Conservation (phyloP, 352 stramenopile species). For the Phytophthora pisi region DNA sequence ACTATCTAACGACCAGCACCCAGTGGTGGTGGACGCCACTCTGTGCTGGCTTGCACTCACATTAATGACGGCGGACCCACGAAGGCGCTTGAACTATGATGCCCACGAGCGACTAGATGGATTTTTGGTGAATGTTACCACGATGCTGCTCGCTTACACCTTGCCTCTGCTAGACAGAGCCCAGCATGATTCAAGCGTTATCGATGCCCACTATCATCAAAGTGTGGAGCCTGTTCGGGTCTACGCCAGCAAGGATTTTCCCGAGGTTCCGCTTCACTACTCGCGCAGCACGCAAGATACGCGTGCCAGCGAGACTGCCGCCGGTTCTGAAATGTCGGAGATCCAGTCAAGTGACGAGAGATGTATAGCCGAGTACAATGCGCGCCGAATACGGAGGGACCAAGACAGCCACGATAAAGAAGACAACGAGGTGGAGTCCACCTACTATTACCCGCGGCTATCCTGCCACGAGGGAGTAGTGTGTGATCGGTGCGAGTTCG, state of each 20-base stretch:
- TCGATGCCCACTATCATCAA: slow-evolving; percentile 67
- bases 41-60: slow-evolving; percentile 60
- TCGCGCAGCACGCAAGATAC: slow-evolving; percentile 26
- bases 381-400: slow-evolving; percentile 11
- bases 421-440: slow-evolving; percentile 1
- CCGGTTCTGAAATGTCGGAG: slow-evolving; percentile 21
- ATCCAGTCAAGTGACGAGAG: slow-evolving; percentile 35
- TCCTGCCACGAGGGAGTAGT: slow-evolving; percentile 68
- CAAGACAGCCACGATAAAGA: background rate
- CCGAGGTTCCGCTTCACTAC: slow-evolving; percentile 37
- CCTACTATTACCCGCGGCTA: slow-evolving; percentile 55
- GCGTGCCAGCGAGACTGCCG: slow-evolving; percentile 6
- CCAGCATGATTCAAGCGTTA: slow-evolving; percentile 21
- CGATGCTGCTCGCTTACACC: slow-evolving; percentile 49
- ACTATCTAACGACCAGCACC: slow-evolving; percentile 43
- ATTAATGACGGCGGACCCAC: slow-evolving; percentile 52
- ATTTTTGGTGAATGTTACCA: slow-evolving; percentile 70
- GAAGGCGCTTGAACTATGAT: slow-evolving; percentile 52
- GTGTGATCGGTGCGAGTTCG: slow-evolving; percentile 69
- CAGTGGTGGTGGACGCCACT: slow-evolving; percentile 63
- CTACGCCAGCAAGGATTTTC: slow-evolving; percentile 49
- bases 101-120: slow-evolving; percentile 65
- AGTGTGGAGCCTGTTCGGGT: slow-evolving; percentile 51
- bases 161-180: slow-evolving; percentile 43
- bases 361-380: slow-evolving; percentile 30